Evolutionary conservation across 345 rosid genomes (phyloP).

Genomic region (Populus pruinosa): DNA sequence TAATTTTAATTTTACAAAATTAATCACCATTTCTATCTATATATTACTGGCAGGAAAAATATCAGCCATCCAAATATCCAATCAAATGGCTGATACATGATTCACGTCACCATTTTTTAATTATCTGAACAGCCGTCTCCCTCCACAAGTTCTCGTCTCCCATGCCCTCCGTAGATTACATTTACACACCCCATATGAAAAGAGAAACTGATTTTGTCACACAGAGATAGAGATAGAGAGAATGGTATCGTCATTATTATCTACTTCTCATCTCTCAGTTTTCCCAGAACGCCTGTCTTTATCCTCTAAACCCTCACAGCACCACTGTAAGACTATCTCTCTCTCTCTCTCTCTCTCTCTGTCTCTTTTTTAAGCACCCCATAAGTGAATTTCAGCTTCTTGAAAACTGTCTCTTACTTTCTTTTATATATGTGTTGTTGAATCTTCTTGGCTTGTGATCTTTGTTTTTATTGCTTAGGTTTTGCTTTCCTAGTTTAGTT

Average conservation of each 20-base stretch:
- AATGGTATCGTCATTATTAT: conserved; percentile 23
- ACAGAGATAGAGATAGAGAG: background rate
- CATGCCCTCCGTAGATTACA: too few relatives aligned
- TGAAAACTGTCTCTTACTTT: background rate
- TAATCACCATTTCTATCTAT: too few relatives aligned
- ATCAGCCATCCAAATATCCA: too few relatives aligned
- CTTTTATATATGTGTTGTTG: background rate
- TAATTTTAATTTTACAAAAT: too few relatives aligned
- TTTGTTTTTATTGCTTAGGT: background rate
- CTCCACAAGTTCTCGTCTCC: too few relatives aligned
- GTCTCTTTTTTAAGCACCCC: background rate
- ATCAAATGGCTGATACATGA: too few relatives aligned
- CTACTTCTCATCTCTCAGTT: conserved; percentile 31
- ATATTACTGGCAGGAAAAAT: too few relatives aligned
- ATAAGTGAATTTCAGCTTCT: background rate
- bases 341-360: conserved; percentile 7
- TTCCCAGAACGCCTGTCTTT: conserved; percentile 28
- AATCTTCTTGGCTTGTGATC: background rate
- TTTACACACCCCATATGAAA: too few relatives aligned
- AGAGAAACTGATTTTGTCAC: too few relatives aligned
- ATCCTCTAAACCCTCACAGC: conserved; percentile 5
- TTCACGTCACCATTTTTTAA: too few relatives aligned
- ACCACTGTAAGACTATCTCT: conserved; percentile 28
- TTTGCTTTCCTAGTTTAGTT: background rate
- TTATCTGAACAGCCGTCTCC: too few relatives aligned